Conservation (phyloP, 2,329 filamentous ascomycete species). For the Xylaria digitata region DNA sequence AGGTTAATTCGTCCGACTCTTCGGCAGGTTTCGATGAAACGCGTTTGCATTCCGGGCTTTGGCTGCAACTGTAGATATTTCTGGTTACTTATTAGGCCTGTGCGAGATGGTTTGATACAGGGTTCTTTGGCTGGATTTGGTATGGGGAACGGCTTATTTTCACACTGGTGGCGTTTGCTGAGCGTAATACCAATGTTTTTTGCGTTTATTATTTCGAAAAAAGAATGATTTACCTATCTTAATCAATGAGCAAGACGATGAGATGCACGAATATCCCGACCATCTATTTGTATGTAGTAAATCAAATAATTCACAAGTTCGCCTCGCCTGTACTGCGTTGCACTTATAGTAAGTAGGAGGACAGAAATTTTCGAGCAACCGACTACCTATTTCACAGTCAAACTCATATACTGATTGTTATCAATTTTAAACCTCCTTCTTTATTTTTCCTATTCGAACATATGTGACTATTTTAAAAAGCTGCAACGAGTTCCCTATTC, state of each 20-base stretch:
- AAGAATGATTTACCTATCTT: background rate
- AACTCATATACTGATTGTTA: too few species aligned
- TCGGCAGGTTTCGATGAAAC: background rate
- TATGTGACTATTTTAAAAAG: too few species aligned
- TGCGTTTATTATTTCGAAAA: background rate
- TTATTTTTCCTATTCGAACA: too few species aligned
- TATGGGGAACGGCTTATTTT: constrained; percentile 9
- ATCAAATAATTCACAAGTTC: too few species aligned
- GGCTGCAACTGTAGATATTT: background rate
- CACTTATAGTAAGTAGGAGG: too few species aligned
- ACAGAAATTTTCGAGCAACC: too few species aligned
- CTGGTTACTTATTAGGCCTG: background rate
- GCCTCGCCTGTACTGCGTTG: too few species aligned
- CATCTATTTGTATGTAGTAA: background rate
- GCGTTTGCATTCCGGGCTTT: constrained; percentile 3
- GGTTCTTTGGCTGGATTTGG: constrained; percentile 9
- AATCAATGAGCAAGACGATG: background rate
- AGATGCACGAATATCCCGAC: background rate
- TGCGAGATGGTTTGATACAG: background rate
- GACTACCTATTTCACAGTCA: too few species aligned
- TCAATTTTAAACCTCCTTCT: too few species aligned
- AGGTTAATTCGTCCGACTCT: background rate
- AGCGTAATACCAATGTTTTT: constrained; percentile 8
- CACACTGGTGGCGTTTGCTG: constrained; percentile 22
- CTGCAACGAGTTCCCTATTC: too few species aligned